Evolutionary conservation across 805 yeast genomes (phyloP).

Genomic region (Saccharomycopsis oosterbeekiorum): DNA sequence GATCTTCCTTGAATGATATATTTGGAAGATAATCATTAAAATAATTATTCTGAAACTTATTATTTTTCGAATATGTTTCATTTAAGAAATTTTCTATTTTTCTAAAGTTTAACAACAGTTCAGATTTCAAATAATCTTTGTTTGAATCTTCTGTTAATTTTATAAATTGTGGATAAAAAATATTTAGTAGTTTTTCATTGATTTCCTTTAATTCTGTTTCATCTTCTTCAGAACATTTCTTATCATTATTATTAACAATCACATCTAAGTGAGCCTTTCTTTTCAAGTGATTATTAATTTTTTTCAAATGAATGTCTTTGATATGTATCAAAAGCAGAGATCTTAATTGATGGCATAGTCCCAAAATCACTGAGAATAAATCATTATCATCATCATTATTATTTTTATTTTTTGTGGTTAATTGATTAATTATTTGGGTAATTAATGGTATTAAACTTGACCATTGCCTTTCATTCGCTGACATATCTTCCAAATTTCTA

Average conservation of each 20-base stretch:
- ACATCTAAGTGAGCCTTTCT: constrained; percentile 5
- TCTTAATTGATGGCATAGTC: constrained; percentile 16
- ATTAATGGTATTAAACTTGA: constrained; percentile 11
- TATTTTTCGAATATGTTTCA: constrained; percentile 6
- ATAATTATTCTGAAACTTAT: constrained; percentile 3
- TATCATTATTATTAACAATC: neutral
- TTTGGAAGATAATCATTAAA: neutral
- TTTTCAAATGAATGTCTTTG: neutral
- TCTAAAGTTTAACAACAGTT: constrained; percentile 6
- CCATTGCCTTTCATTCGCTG: constrained; percentile 15
- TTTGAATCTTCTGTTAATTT: constrained; percentile 4
- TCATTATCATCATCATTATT: neutral
- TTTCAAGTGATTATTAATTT: neutral
- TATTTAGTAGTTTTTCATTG: constrained; percentile 1
- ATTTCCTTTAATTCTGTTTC: constrained; percentile 12
- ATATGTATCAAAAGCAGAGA: constrained; percentile 11
- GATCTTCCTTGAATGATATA: neutral
- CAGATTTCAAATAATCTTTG: constrained; percentile 13
- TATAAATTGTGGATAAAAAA: constrained; percentile 9
- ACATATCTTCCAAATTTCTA: constrained; percentile 1
- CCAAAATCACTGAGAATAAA: constrained; percentile 1
- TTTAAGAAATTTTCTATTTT: constrained; percentile 9
- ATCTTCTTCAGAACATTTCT: constrained; percentile 2
- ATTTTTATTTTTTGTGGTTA: neutral
- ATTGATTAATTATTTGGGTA: constrained; percentile 1